Conservation (phyloP, 139 green algal genomes). For the Desmodesmus armatus region DNA sequence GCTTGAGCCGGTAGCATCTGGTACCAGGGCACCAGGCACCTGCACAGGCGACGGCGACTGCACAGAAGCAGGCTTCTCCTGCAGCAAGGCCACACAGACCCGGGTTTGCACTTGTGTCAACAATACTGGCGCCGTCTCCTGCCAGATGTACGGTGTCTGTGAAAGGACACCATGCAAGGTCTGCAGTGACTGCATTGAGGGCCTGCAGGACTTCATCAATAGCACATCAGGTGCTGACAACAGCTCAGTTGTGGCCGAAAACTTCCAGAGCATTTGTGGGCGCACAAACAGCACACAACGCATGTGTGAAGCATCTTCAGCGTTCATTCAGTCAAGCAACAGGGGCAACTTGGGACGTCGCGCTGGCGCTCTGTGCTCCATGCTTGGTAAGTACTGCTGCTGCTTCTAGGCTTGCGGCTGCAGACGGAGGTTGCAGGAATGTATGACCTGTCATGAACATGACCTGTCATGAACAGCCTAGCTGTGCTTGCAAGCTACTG, state of each 20-base stretch:
- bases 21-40: background rate
- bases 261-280: background rate
- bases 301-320: too few species aligned
- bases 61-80: background rate
- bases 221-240: background rate
- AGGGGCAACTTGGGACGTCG: background rate
- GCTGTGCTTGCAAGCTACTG: too few species aligned
- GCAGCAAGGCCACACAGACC: background rate
- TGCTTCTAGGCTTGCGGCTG: too few species aligned
- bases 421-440: too few species aligned
- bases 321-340: background rate
- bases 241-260: background rate
- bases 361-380: background rate
- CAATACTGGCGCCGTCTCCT: background rate
- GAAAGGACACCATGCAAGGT: background rate
- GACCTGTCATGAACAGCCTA: too few species aligned
- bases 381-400: slow-evolving; percentile 12
- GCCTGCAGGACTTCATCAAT: background rate
- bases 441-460: too few species aligned
- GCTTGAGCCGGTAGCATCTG: background rate
- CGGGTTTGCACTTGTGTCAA: slow-evolving; percentile 7
- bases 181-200: background rate
- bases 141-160: background rate
- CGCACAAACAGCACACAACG: background rate
- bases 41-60: background rate